Conservation (phyloP, 345 rosid genomes). For the Mercurialis annua region DNA sequence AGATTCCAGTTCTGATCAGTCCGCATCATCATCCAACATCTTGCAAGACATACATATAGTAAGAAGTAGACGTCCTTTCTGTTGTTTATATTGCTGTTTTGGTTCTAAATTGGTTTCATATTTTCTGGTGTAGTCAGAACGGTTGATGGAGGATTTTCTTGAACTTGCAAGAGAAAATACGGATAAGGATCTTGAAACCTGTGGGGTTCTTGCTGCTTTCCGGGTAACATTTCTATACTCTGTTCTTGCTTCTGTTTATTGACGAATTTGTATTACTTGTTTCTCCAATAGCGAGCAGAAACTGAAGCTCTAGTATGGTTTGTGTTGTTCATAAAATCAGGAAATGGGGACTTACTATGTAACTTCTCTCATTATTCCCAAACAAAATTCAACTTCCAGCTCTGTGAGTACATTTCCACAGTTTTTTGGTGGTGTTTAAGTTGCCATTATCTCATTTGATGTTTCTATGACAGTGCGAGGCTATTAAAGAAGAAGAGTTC, state of each 20-base stretch:
- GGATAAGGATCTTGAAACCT: slow-evolving; percentile 81
- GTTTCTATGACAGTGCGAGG: slow-evolving; percentile 54
- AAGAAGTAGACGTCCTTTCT: no score
- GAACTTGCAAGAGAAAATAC: slow-evolving; percentile 85
- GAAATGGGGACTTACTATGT: slow-evolving; percentile 67
- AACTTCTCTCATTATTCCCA: slow-evolving; percentile 86
- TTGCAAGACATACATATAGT: slow-evolving; percentile 76
- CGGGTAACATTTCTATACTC: slow-evolving; percentile 47
- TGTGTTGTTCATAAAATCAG: slow-evolving; percentile 33
- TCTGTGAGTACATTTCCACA: slow-evolving; percentile 55
- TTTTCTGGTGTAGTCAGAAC: slow-evolving; percentile 46
- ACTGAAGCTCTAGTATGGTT: not conserved
- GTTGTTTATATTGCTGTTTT: no score
- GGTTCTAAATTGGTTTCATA: no score
- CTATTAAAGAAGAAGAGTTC: slow-evolving; percentile 75
- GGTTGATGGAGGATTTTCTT: slow-evolving; percentile 76
- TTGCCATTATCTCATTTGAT: slow-evolving; percentile 8
- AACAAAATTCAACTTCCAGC: slow-evolving; percentile 81
- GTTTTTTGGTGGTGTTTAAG: slow-evolving; percentile 15
- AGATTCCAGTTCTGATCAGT: slow-evolving; percentile 23
- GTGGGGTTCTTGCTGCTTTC: slow-evolving; percentile 84
- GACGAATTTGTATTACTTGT: slow-evolving; percentile 4
- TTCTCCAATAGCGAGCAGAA: no score
- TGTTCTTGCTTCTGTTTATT: not conserved
- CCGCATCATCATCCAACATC: slow-evolving; percentile 30